These are phyloP conservation scores for Solanum habrochaites DNA, from an alignment of 257 asterid species.

Conservation along the genomic window DNA sequence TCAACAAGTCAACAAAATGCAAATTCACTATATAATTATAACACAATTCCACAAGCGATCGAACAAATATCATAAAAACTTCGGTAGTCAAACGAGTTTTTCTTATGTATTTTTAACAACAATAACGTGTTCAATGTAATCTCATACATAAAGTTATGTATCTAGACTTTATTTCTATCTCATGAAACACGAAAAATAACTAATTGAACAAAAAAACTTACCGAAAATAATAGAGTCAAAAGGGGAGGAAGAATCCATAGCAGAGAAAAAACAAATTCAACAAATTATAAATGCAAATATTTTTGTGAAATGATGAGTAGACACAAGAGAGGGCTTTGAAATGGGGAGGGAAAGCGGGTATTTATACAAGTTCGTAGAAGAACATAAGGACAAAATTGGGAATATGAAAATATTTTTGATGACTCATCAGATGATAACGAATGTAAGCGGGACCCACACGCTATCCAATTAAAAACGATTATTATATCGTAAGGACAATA, in stretches of 20 bases:
- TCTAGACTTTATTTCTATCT: not conserved
- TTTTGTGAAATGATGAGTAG: not conserved
- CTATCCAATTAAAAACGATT: not conserved
- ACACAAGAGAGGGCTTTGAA: not conserved
- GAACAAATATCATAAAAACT: too few relatives aligned
- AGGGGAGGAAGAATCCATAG: conserved; percentile 26
- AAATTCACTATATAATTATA: not conserved
- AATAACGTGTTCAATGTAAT: too few relatives aligned
- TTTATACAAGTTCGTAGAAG: not conserved
- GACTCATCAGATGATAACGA: not conserved
- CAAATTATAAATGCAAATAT: not conserved
- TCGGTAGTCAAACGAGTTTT: too few relatives aligned
- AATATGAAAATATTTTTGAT: not conserved
- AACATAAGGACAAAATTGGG: not conserved
- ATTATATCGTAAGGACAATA: not conserved
- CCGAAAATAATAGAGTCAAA: conserved; percentile 23
- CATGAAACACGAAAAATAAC: not conserved
- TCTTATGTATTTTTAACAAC: too few relatives aligned
- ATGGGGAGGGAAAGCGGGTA: not conserved
- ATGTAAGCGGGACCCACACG: not conserved
- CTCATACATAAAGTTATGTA: too few relatives aligned
- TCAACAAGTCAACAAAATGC: not conserved
- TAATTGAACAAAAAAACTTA: not conserved
- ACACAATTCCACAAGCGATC: not conserved
- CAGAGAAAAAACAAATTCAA: not conserved